phyloP scores from a whole-genome alignment of 2,329 filamentous ascomycete species.

The Westerdykella ornata region DNA sequence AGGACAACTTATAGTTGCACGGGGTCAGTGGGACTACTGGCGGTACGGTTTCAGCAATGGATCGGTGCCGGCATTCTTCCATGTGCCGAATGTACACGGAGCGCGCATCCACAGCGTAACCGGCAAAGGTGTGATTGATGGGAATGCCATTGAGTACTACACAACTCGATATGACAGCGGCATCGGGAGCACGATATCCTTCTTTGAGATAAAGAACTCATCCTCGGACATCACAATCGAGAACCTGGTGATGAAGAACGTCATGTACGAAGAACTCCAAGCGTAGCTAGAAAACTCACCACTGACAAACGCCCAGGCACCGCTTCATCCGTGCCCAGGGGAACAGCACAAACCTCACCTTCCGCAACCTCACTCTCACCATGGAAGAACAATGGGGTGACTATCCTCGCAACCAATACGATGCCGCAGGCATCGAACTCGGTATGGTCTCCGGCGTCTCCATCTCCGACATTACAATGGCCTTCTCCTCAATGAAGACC shows the following conservation, averaged over 20 bases:
- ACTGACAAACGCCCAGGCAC: conserved; percentile 1
- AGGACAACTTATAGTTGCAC: conserved; percentile 38
- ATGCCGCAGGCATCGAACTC: conserved; percentile 43
- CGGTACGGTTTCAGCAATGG: conserved; percentile 23
- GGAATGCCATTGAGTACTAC: conserved; percentile 39
- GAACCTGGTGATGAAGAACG: conserved; percentile 38
- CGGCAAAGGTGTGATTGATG: conserved; percentile 42
- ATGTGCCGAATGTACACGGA: conserved; percentile 34
- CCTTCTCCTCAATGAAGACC: conserved; percentile 1
- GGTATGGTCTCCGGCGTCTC: conserved; percentile 34
- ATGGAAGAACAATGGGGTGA: conserved; percentile 38
- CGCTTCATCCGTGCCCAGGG: conserved; percentile 42
- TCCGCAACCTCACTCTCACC: conserved; percentile 34
- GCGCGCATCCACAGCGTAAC: conserved; percentile 39
- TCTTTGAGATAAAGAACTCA: conserved; percentile 38
- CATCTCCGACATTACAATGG: conserved; percentile 41
- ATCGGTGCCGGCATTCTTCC: conserved; percentile 34
- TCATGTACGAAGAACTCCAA: conserved; percentile 35
- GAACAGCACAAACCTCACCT: conserved; percentile 32
- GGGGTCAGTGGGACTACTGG: conserved; percentile 39
- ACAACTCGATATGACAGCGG: conserved; percentile 12
- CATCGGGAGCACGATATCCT: conserved; percentile 26
- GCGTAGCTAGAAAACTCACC: not conserved
- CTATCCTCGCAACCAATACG: conserved; percentile 30
- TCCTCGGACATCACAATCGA: conserved; percentile 35